Percentiles rank a stretch among this genome's conserved stretches.
These are phyloP conservation scores for Ascodesmis nigricans DNA, from an alignment of 495 filamentous ascomycete genomes.

Conservation along the genomic window DNA sequence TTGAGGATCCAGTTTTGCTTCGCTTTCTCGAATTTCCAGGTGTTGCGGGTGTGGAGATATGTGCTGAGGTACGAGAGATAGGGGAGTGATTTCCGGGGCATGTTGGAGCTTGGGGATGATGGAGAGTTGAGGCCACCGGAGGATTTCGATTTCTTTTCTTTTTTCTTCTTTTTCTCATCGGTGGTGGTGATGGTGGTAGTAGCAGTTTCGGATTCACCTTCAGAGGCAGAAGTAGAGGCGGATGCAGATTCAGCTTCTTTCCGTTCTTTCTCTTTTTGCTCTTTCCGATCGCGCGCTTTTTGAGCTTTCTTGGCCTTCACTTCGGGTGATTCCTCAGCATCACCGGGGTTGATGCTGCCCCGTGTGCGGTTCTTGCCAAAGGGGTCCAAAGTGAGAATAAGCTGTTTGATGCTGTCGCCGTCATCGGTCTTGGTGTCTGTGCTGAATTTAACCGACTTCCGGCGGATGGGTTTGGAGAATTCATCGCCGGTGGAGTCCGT, in stretches of 20 bases:
- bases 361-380: constrained; percentile 6
- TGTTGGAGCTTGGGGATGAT: too few relatives aligned
- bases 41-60: constrained; percentile 9
- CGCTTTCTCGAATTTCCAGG: constrained; percentile 19
- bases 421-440: constrained; percentile 14
- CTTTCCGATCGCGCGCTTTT: neutral
- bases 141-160: neutral
- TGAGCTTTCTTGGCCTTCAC: constrained; percentile 7
- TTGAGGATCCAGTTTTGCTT: constrained; percentile 22
- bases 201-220: constrained; percentile 7
- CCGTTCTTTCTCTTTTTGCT: constrained; percentile 2
- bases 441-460: constrained; percentile 19
- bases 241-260: constrained; percentile 2
- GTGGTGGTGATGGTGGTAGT: neutral
- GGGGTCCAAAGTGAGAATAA: constrained; percentile 13
- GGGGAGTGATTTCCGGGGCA: neutral
- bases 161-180: constrained; percentile 3
- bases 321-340: neutral
- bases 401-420: constrained; percentile 11
- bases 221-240: constrained; percentile 9
- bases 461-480: neutral
- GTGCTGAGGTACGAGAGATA: constrained; percentile 13
- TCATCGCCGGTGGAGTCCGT: neutral
- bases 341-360: neutral
- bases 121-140: too few relatives aligned